These are phyloP conservation scores for Cystobasidium pallidum DNA, from an alignment of 1,284 basidiomycete species.

Conservation along the genomic window DNA sequence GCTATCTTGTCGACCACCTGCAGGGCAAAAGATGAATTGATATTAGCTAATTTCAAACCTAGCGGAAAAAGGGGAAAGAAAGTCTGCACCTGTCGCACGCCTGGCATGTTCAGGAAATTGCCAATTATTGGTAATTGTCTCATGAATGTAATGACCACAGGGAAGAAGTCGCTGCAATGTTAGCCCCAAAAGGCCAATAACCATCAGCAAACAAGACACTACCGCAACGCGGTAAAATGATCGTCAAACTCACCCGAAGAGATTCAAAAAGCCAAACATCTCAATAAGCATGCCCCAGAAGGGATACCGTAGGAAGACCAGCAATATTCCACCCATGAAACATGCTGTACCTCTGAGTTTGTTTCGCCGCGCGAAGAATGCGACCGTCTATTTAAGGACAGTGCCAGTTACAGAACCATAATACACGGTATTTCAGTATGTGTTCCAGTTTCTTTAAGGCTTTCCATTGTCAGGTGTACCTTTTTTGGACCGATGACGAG, in stretches of 20 bases:
- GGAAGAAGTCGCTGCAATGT: slow-evolving; percentile 89
- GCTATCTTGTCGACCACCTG: slow-evolving; percentile 58
- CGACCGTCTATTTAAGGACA: slow-evolving; percentile 74
- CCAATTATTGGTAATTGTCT: slow-evolving; percentile 93
- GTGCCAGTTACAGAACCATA: too few species aligned
- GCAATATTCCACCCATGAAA: slow-evolving; percentile 83
- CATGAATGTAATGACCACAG: slow-evolving; percentile 93
- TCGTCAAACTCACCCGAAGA: slow-evolving; percentile 82
- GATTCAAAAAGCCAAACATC: slow-evolving; percentile 92
- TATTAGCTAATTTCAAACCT: background rate
- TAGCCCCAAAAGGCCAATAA: too few species aligned
- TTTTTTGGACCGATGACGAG: slow-evolving; percentile 82
- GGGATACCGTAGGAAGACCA: slow-evolving; percentile 89
- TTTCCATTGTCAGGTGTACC: slow-evolving; percentile 25
- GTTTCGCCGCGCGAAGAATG: slow-evolving; percentile 95
- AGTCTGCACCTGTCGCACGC: slow-evolving; percentile 56
- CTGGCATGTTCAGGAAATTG: slow-evolving; percentile 77
- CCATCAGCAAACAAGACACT: background rate
- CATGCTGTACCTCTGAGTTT: slow-evolving; percentile 92
- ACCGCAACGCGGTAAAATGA: background rate
- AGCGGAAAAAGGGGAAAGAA: background rate
- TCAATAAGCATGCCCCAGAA: slow-evolving; percentile 92
- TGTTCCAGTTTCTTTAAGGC: too few species aligned
- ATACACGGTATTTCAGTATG: too few species aligned
- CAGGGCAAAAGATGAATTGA: background rate